Base-by-base conservation (phyloP, 1,284 basidiomycete genomes). In the Meripilus lineatus region DNA sequence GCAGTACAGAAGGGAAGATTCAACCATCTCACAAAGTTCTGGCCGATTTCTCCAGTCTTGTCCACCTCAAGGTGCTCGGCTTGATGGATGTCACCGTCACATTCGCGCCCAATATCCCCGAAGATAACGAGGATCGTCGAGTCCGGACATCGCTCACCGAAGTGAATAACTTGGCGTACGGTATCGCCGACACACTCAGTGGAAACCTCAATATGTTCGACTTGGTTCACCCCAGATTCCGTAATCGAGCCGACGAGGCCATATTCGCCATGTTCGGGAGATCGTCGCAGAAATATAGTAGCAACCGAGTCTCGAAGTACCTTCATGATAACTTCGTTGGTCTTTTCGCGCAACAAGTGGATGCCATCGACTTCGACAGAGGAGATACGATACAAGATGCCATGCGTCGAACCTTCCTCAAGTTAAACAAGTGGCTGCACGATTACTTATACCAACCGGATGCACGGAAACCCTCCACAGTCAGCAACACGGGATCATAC, bases 81-180 rank as follows among this genome's bases (percentile, higher is more conserved):
- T 76, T 99, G 28, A 99, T 99, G 89, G 96, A 99, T 63, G 93
- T 99, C 49, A 98, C 94, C 3, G 85, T 94, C 34, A 86, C 88
- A 35, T 85, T 85, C 62, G 67, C 57, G 57, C 84, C 71, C 4
- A 82, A 82, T 39, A 75, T 95, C 22, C 93, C 93, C 0, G 95
- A 98, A 62, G 94, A 98, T 63, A 84, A 73, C 49, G 91, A 94
- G 46, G 87, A 94, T 45, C 83, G 93, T 23, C 87, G 96, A 6
- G 86, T 99, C 4, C 86, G 96, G 37, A 96, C 93, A 0, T 95
- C 94, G 5, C 75, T 86, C 36, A 93, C 91, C 2, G 89, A 91
- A 42, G 85, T 98, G 50, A 91, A 91, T 67, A 81, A 82, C 47
- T 93, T 99, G 91, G 84, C 87, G 14, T 99, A 99, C 58, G 96